Evolutionary conservation across 306 rosid genomes (phyloP), one percentile per base, ranked within the genome.

Genomic region (Macrotyloma uniflorum): DNA sequence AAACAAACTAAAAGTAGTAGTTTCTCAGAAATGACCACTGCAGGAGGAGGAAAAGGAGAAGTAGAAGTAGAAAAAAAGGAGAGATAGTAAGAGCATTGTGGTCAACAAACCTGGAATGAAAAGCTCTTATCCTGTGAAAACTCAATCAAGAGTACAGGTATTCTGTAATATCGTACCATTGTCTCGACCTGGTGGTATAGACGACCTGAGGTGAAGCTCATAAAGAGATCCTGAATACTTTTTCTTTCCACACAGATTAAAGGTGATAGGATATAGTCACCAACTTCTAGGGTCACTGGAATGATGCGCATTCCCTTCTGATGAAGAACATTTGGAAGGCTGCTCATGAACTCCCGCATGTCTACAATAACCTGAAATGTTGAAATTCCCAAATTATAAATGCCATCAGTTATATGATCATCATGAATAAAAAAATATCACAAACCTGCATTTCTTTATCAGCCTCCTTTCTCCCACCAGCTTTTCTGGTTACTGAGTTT

Each of bases 321-420:
- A 81, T 94, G 98, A 79, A 94, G 98, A 86, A 94, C 94, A 85
- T 88, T 92, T 65, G 98, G 98, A 77, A 94, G 98, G 88, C 95
- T 95, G 86, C 98, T 95, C 98, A 95, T 95, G 90, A 95, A 95
- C 84, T 95, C 98, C 68, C 98, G 83, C 98, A 92, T 91, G 88
- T 95, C 98, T 74, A 95, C 98, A 72, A 92, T 91, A 81, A 95
- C 87, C 98, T 95, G 91, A 88, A 80, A 85, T 80, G 42, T 79
- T 70, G 54, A 82, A 69, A 80, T 62, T 72, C 58, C 66, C 54
- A 28, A 46, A 35, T 43, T 43, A 82, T 67, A 42, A 57, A 82
- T 53, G 43, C 73, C 67, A 18, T 58, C 20, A 59, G 67, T 61
- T 35, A 40, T 51, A 70, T 32, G 67, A 49, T 70, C 24, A 36